A percentile compares a stretch with the other conserved stretches of the same genome.
Evolutionary conservation across 371 early-diverging fungal species (phyloP).

Genomic region (Rhizopus arrhizus): DNA sequence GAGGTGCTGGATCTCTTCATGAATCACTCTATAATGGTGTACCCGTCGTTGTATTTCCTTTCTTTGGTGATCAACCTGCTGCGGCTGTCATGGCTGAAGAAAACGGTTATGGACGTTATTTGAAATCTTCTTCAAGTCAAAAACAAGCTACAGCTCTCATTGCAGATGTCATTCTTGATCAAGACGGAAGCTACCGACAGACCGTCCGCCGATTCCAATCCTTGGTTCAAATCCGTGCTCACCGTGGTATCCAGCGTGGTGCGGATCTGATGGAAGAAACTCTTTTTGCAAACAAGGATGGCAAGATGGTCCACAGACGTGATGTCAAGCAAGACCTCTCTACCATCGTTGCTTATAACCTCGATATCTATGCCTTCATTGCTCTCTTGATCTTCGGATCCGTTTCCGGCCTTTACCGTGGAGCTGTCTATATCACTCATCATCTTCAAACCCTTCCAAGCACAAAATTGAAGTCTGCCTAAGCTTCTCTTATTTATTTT

Average conservation of each 20-base stretch:
- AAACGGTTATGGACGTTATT: slow-evolving; percentile 4
- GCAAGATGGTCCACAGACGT: slow-evolving; percentile 23
- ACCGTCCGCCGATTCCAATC: slow-evolving; percentile 18
- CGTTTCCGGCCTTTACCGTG: too few relatives aligned
- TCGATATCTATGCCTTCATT: slow-evolving; percentile 10
- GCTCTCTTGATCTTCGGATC: too few relatives aligned
- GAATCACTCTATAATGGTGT: slow-evolving; percentile 39
- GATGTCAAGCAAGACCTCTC: slow-evolving; percentile 26
- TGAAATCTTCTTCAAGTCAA: background rate
- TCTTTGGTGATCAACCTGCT: slow-evolving; percentile 44
- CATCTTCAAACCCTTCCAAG: too few relatives aligned
- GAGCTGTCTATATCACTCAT: too few relatives aligned
- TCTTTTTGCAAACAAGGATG: slow-evolving; percentile 14
- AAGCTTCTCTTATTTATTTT: too few relatives aligned
- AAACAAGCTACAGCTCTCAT: slow-evolving; percentile 5
- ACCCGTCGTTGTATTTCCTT: slow-evolving; percentile 39
- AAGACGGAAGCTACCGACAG: background rate
- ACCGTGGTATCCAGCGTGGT: slow-evolving; percentile 15
- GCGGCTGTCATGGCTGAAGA: slow-evolving; percentile 10
- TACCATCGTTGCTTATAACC: slow-evolving; percentile 28
- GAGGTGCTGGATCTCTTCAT: slow-evolving; percentile 39
- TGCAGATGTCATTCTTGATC: slow-evolving; percentile 4
- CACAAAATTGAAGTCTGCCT: too few relatives aligned
- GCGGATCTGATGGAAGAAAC: slow-evolving; percentile 34
- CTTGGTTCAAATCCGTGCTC: slow-evolving; percentile 24